Conservation (phyloP, 2,329 filamentous ascomycete genomes). For the Bipolaris sorokiniana region DNA sequence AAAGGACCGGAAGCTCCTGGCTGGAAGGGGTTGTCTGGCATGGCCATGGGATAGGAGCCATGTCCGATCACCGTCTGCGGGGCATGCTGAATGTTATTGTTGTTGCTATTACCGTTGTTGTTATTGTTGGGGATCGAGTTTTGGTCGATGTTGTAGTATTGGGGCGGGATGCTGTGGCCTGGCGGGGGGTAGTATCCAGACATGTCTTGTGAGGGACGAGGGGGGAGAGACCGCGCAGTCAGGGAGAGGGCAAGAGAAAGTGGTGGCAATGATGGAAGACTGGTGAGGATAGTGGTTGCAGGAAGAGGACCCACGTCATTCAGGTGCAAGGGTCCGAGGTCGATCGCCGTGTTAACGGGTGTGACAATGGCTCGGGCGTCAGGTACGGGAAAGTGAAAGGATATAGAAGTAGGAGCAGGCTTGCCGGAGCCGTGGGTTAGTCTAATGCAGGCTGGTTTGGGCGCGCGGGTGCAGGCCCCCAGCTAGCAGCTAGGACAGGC, state of each 20-base stretch:
- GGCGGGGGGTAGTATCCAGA: constrained; percentile 46
- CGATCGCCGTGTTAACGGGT: constrained; percentile 39
- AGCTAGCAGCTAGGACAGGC: constrained; percentile 45
- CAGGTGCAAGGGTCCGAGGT: constrained; percentile 43
- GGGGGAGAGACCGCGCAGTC: constrained; percentile 25
- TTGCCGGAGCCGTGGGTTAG: constrained; percentile 29
- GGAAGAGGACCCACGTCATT: constrained; percentile 49
- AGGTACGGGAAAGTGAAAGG: constrained; percentile 33
- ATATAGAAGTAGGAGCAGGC: constrained; percentile 22
- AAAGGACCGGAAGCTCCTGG: constrained; percentile 38
- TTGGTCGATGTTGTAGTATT: constrained; percentile 46
- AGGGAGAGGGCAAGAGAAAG: constrained; percentile 21
- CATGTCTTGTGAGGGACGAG: constrained; percentile 34
- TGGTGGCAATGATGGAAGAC: constrained; percentile 23
- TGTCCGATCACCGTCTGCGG: constrained; percentile 41
- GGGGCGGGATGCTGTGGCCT: constrained; percentile 42
- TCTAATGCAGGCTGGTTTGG: constrained; percentile 35
- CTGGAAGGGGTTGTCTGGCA: constrained; percentile 43
- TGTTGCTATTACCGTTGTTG: constrained; percentile 16
- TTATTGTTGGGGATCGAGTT: constrained; percentile 30
- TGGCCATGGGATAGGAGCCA: constrained; percentile 33
- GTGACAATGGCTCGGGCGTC: constrained; percentile 38
- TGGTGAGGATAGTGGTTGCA: constrained; percentile 35
- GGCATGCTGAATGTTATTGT: constrained; percentile 30
- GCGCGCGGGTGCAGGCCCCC: constrained; percentile 40